Base-by-base conservation (phyloP, 2,329 filamentous ascomycete species). In the Trematosphaeria pertusa region DNA sequence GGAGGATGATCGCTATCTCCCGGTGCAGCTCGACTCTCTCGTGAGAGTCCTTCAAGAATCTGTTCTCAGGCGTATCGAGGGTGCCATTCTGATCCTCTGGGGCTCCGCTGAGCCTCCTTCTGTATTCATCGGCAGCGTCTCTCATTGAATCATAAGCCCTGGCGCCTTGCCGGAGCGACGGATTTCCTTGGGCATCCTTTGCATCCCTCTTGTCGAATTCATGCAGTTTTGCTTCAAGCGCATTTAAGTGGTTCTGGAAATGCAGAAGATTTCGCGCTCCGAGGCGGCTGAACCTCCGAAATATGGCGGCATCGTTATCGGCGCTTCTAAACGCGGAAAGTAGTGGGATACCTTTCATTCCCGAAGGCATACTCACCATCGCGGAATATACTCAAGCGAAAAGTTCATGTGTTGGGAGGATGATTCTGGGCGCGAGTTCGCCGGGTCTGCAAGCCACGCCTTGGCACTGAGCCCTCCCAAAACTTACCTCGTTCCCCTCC, bases 231-330 rank as follows among this genome's bases (percentile, higher is more conserved):
- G 10, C 17, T 41, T 46, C 43, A 1, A 46, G 15, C 15, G 36
- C 30, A 17, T 21, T 36, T 2, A 46, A 4, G 3, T 17, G 36
- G n/a, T n/a, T 46, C 14, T 46, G 37, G 7, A 46, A 31, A 21
- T 46, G 43, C 11, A 41, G 37, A 2, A 41, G 20, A 22, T 41
- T 40, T 15, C 37, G 30, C 3, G 21, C 37, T 3, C 90, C 22
- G 90, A 97, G 74, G 96, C 91, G 0, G 96, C 96, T 70, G 92
- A 88, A 59, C 78, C 95, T 14, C 86, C 92, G 52, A 96, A 97
- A 72, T 91, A 97, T 71, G 89, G 92, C 5, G 92, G 93, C 1
- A 96, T 94, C 81, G 8, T 26, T 24, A 24, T 46, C 43, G 10
- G 14, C 22, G 34, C 21, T 26, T 19, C 37, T 32, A 17, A 44